These are phyloP conservation scores for Botrytis pseudocinerea DNA, from an alignment of 2,329 filamentous ascomycete species.

Conservation along the genomic window DNA sequence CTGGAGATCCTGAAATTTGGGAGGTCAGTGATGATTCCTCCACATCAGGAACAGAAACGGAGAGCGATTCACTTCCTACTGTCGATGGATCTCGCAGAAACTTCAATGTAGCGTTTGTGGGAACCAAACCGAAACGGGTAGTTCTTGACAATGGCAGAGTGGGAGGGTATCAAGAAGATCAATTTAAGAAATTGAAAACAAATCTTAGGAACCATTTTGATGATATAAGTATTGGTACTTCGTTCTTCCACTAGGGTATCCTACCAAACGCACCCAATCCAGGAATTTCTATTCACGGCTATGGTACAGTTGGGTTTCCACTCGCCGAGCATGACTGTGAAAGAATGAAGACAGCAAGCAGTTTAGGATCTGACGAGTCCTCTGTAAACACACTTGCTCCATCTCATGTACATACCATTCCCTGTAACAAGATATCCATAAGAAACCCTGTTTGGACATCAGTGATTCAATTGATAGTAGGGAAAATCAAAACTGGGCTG, in stretches of 20 bases:
- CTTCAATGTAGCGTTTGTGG: neutral
- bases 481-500: neutral
- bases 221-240: neutral
- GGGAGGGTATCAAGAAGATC: neutral
- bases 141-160: neutral
- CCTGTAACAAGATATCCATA: neutral
- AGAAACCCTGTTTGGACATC: neutral
- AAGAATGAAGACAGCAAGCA: neutral
- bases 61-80: neutral
- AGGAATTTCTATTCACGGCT: neutral
- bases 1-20: neutral
- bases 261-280: neutral
- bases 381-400: neutral
- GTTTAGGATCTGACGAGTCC: neutral
- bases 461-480: neutral
- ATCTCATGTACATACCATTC: neutral
- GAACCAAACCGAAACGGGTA: neutral
- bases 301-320: neutral
- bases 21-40: conserved; percentile 12
- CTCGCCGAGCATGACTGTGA: neutral
- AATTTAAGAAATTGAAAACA: neutral
- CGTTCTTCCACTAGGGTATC: neutral
- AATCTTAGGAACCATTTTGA: neutral
- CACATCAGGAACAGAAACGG: neutral
- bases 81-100: neutral